These are phyloP conservation scores for Sugiyamaella sp. DNA, from an alignment of 1,139 yeast genomes.

Conservation along the genomic window DNA sequence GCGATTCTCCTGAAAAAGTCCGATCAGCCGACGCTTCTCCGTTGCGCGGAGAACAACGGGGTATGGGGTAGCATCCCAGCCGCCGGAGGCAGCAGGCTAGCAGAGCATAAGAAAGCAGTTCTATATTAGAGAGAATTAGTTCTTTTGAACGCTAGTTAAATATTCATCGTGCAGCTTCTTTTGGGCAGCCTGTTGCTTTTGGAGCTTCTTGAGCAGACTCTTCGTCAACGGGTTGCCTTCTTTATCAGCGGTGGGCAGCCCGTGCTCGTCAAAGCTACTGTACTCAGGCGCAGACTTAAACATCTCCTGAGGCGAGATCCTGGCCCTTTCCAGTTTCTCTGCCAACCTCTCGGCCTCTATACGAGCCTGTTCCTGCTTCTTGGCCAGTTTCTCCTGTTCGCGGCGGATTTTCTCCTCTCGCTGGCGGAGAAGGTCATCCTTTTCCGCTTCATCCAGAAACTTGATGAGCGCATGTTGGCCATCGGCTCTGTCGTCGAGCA, in stretches of 20 bases:
- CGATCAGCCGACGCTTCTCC: too few relatives aligned
- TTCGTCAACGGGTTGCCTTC: conserved; percentile 89
- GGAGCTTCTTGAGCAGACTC: conserved; percentile 79
- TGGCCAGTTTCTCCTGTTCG: conserved; percentile 53
- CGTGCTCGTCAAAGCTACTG: conserved; percentile 84
- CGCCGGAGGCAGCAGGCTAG: conserved; percentile 2
- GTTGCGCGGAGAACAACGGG: too few relatives aligned
- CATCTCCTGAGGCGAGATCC: conserved; percentile 68
- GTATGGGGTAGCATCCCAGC: too few relatives aligned
- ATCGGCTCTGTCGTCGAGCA: conserved; percentile 84
- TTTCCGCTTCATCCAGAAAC: conserved; percentile 71
- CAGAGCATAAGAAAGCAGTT: not conserved
- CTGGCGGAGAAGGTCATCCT: conserved; percentile 57
- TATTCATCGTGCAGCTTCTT: conserved; percentile 79
- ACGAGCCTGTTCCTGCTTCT: conserved; percentile 41
- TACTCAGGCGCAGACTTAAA: conserved; percentile 60
- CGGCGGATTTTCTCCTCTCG: conserved; percentile 64
- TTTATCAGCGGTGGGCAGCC: conserved; percentile 75
- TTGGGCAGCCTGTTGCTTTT: conserved; percentile 77
- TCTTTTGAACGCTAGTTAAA: conserved; percentile 15
- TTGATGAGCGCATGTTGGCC: conserved; percentile 78
- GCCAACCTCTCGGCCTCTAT: conserved; percentile 53
- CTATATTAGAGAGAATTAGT: not conserved
- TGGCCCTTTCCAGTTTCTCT: conserved; percentile 70
- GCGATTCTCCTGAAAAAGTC: too few relatives aligned